Conservation (phyloP, 2,329 filamentous ascomycete species). For the Penicillium sp. region DNA sequence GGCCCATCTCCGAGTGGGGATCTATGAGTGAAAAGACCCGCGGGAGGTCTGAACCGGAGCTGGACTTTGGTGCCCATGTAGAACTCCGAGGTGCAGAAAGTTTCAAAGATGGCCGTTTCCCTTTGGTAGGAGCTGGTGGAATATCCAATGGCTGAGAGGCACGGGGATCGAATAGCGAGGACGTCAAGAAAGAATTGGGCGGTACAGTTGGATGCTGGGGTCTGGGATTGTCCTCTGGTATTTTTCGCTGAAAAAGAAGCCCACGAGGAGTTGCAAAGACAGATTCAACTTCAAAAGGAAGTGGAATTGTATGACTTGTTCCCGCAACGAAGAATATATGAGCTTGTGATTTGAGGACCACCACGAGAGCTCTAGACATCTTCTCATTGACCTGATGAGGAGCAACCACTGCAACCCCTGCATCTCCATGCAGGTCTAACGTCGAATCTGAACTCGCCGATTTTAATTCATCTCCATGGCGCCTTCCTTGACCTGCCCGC, state of each 20-base stretch:
- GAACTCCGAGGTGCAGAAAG: conserved; percentile 54
- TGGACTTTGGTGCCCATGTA: conserved; percentile 56
- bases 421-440: conserved; percentile 28
- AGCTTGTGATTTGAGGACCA: conserved; percentile 87
- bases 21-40: conserved; percentile 79
- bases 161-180: conserved; percentile 52
- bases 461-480: conserved; percentile 26
- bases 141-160: conserved; percentile 36
- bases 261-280: conserved; percentile 80
- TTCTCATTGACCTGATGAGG: conserved; percentile 22
- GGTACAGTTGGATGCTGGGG: conserved; percentile 55
- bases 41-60: conserved; percentile 56
- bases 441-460: conserved; percentile 19
- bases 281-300: conserved; percentile 90
- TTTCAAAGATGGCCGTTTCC: conserved; percentile 48
- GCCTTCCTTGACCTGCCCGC: conserved; percentile 12
- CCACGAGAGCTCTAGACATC: conserved; percentile 68
- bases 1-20: conserved; percentile 78
- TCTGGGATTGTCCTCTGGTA: conserved; percentile 37
- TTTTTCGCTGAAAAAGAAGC: conserved; percentile 80
- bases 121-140: conserved; percentile 28
- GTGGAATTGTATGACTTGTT: conserved; percentile 81
- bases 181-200: conserved; percentile 78
- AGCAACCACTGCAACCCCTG: conserved; percentile 17
- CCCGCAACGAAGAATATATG: conserved; percentile 91